Conservation (phyloP, 441 rosid species). For the Viola pubescens region DNA sequence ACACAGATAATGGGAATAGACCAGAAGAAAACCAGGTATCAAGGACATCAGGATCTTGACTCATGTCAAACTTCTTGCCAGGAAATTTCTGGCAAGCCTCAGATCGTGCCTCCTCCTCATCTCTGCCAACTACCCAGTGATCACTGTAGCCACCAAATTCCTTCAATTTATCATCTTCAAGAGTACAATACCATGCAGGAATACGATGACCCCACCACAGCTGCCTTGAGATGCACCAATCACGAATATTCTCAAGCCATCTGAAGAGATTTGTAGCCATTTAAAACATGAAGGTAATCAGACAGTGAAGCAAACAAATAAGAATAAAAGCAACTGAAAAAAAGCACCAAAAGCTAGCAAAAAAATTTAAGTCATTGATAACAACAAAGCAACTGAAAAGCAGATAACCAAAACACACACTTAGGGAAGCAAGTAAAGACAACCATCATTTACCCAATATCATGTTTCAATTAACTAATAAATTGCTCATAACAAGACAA, state of each 20-base stretch:
- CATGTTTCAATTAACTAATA: neutral
- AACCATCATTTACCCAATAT: too few relatives aligned
- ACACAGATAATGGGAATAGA: constrained; percentile 66
- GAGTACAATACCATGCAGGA: constrained; percentile 85
- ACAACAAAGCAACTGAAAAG: neutral
- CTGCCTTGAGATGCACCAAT: constrained; percentile 96
- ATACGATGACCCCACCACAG: constrained; percentile 98
- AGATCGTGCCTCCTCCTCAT: constrained; percentile 53
- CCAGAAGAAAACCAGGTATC: constrained; percentile 99
- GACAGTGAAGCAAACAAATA: neutral
- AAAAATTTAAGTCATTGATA: neutral
- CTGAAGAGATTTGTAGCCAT: constrained; percentile 28
- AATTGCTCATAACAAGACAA: constrained; percentile 1
- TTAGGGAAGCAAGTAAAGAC: neutral
- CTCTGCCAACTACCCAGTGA: constrained; percentile 83
- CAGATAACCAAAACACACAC: neutral
- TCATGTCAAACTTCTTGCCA: constrained; percentile 65
- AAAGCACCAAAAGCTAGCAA: neutral
- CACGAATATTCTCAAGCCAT: constrained; percentile 95
- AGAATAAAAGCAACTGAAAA: neutral
- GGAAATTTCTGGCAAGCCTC: constrained; percentile 50
- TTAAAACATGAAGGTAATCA: neutral
- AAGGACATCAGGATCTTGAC: constrained; percentile 88
- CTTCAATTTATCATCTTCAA: constrained; percentile 67
- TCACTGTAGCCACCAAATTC: constrained; percentile 72